Evolutionary conservation across 106 monocot genomes (phyloP).

Genomic region (Dioscorea zingiberensis): DNA sequence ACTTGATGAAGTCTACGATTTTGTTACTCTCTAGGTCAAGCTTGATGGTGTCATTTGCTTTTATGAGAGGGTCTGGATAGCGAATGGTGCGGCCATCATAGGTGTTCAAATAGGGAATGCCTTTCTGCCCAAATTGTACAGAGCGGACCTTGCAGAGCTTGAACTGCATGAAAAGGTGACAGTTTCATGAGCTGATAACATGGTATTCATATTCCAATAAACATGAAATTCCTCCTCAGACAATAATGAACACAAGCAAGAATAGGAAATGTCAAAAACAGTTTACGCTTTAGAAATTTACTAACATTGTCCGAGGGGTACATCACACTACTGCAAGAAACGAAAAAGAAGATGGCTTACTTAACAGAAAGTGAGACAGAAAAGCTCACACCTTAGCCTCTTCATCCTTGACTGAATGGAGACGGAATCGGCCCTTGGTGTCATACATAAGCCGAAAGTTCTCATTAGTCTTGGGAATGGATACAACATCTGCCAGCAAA

Average conservation of each 20-base stretch:
- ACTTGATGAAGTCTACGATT: slow-evolving; percentile 78
- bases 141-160: slow-evolving; percentile 35
- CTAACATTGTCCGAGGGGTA: no score
- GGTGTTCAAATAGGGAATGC: slow-evolving; percentile 30
- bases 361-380: not conserved
- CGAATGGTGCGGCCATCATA: slow-evolving; percentile 37
- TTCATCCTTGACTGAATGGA: slow-evolving; percentile 66
- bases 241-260: no score
- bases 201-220: no score
- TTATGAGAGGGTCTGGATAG: slow-evolving; percentile 35
- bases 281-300: no score
- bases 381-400: slow-evolving; percentile 73
- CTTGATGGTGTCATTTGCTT: slow-evolving; percentile 37
- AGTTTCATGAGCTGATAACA: no score
- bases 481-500: slow-evolving; percentile 57
- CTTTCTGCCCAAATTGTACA: slow-evolving; percentile 36
- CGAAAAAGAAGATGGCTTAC: no score
- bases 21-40: slow-evolving; percentile 57
- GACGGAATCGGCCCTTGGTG: no score
- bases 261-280: no score
- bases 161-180: no score
- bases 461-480: slow-evolving; percentile 83
- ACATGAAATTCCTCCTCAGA: no score
- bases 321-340: no score
- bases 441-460: slow-evolving; percentile 84